Evolutionary conservation across 257 asterid species (phyloP), one percentile per base, ranked within the genome.

Genomic region (Fraxinus pennsylvanica): DNA sequence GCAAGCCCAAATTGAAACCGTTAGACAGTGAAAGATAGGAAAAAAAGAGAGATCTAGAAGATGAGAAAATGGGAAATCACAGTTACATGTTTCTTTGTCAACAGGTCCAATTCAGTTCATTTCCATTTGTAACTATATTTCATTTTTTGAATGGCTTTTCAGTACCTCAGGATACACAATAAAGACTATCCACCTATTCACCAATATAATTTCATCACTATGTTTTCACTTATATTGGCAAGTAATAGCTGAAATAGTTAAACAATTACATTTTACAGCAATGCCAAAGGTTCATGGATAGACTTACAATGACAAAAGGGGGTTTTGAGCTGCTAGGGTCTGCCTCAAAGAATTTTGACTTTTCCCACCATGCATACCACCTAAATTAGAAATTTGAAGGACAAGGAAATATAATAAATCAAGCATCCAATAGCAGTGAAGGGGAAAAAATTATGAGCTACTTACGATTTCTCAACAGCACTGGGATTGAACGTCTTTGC

Each of bases 341-440:
- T 70, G 97, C 99, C 82, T 81, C 91, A 21, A 93, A 93, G 85
- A 95, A 95, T 7, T 87, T 87, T 43, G 98, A 93, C 71, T 88
- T 90, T 72, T 95, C 98, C 99, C 98, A 95, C 99, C 98, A 95
- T 14, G 86, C 90, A 86, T 95, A 95, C 99, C 98, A 95, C 88
- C 99, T 93, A 77, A 25, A 79, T 35, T 69, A 81, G 76, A 70
- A 59, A 72, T 72, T 54, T 17, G 19, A 73, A 66, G 74, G 32
- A 74, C 77, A 54, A n/a, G 5, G 4, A 67, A 50, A 43, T 22
- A 33, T 12, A 15, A 59, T 47, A n/a, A 54, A 65, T 27, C 38
- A 80, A 32, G 32, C 52, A 68, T 68, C 43, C 47, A 36, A 63
- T 9, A 63, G 12, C 33, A 27, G 5, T 25, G 35, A 10, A 63